phyloP scores from a whole-genome alignment of 495 filamentous ascomycete genomes.

The Aspergillus conjunctus region DNA sequence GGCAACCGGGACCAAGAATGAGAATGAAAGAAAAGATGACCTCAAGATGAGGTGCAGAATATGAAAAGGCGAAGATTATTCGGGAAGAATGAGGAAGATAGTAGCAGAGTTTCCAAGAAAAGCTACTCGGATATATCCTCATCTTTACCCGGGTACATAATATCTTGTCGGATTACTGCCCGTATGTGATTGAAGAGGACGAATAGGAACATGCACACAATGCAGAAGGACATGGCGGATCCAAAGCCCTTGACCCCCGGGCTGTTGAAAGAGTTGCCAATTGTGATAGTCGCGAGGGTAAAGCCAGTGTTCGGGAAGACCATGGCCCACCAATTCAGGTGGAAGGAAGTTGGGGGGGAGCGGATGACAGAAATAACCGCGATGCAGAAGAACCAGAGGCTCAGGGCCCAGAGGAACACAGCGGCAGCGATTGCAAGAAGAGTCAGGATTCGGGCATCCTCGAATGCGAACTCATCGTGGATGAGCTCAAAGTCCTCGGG shows the following conservation, averaged over 20 bases:
- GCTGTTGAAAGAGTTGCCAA: slow-evolving; percentile 46
- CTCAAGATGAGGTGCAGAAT: no score
- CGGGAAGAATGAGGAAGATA: no score
- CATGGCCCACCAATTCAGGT: slow-evolving; percentile 55
- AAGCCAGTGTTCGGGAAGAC: slow-evolving; percentile 54
- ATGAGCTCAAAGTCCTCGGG: slow-evolving; percentile 40
- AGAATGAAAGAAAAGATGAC: no score
- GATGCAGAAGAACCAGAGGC: slow-evolving; percentile 72
- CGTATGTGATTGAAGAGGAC: slow-evolving; percentile 55
- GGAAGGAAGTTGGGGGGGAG: slow-evolving; percentile 51
- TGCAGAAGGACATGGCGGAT: slow-evolving; percentile 49
- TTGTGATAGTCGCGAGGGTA: slow-evolving; percentile 48
- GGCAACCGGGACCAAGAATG: no score
- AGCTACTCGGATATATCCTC: slow-evolving; percentile 54
- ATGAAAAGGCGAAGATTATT: no score
- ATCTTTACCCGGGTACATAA: slow-evolving; percentile 65
- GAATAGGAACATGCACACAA: slow-evolving; percentile 60
- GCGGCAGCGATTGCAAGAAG: slow-evolving; percentile 53
- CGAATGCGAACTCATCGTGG: slow-evolving; percentile 28
- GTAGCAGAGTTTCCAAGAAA: neutral
- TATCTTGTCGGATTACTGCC: slow-evolving; percentile 56
- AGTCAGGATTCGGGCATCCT: slow-evolving; percentile 45
- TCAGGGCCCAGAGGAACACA: slow-evolving; percentile 69
- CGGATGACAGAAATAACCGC: slow-evolving; percentile 57
- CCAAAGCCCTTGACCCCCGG: slow-evolving; percentile 41